A percentile compares a stretch with the other conserved stretches of the same genome.
Conservation (phyloP, 179 eudicot genomes). For the Amaranthus tricolor region DNA sequence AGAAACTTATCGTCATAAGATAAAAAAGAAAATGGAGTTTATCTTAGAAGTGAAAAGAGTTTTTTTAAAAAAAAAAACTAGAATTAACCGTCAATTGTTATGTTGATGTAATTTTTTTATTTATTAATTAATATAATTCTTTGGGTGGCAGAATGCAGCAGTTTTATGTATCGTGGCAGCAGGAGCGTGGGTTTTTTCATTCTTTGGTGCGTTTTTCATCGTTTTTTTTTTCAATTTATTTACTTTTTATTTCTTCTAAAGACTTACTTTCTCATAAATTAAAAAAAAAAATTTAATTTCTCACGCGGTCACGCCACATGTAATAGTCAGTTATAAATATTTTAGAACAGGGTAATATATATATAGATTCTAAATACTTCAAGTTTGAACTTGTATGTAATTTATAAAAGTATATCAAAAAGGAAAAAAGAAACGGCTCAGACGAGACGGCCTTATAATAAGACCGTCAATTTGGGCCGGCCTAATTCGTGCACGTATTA, state of each 20-base stretch:
- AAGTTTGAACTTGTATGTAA: too few relatives aligned
- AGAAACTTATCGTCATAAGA: too few relatives aligned
- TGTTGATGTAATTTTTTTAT: not conserved
- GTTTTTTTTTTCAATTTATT: not conserved
- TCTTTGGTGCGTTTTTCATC: slow-evolving; percentile 58
- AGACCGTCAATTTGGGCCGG: too few relatives aligned
- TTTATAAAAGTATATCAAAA: too few relatives aligned
- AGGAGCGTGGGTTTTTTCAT: slow-evolving; percentile 64
- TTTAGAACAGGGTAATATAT: too few relatives aligned
- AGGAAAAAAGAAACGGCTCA: too few relatives aligned
- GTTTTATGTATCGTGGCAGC: slow-evolving; percentile 60
- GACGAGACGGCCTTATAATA: too few relatives aligned
- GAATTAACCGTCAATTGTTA: not conserved
- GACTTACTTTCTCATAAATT: not conserved
- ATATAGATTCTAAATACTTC: too few relatives aligned
- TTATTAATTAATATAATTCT: not conserved
- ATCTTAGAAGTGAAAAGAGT: not conserved
- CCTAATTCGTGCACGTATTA: too few relatives aligned
- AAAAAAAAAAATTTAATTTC: too few relatives aligned
- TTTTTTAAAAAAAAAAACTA: not conserved
- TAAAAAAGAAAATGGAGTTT: not conserved
- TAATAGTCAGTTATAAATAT: too few relatives aligned
- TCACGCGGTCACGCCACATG: too few relatives aligned
- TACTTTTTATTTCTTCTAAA: not conserved
- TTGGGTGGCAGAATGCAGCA: slow-evolving; percentile 62